Base-by-base conservation (phyloP, 2,329 filamentous ascomycete genomes). In the Cladobotryum mycophilum region DNA sequence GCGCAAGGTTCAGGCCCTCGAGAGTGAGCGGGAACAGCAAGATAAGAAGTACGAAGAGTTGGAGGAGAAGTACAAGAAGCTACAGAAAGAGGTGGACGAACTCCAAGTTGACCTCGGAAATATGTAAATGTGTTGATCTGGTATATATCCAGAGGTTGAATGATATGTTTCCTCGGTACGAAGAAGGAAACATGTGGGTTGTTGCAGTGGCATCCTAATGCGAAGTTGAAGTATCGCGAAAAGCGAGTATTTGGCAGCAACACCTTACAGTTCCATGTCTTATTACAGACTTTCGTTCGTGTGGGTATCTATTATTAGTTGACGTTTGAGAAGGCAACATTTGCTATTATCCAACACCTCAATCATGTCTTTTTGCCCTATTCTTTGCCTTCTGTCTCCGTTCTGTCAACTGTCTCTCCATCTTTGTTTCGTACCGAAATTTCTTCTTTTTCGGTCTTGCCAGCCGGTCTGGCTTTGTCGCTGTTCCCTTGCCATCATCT, bases 1-100 rank as follows among this genome's bases (percentile, higher is more conserved):
- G 79, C 93, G 93, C 76, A 97, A 97, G 81, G 93, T 97, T 62
- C 89, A 96, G 74, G 92, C 93, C 64, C 85, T 96, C 67, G 93
- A 99, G 77, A 79, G 82, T 67, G 83, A 91, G 70, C 87, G 89
- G 65, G 90, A 96, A 73, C 84, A 91, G 73, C 96, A 91, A 91
- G 93, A 97, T 79, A 70, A 80, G 73, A 97, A 99, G 80, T 97
- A 95, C 76, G 93, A 97, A 76, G 92, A 97, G 72, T 95, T 96
- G 86, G 73, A 85, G 63, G 87, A 91, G 83, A 95, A 96, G 77
- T 87, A 95, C 79, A 75, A 76, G 60, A 71, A 79, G 52, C 80
- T 89, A 62, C 85, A 95, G 80, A 92, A 92, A 80, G 90, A 96
- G 70, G 78, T 96, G 67, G 85, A 95, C 66, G 87, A 92, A 60